Conservation (phyloP, 164 flowering plant species). For the Akebia trifoliata region DNA sequence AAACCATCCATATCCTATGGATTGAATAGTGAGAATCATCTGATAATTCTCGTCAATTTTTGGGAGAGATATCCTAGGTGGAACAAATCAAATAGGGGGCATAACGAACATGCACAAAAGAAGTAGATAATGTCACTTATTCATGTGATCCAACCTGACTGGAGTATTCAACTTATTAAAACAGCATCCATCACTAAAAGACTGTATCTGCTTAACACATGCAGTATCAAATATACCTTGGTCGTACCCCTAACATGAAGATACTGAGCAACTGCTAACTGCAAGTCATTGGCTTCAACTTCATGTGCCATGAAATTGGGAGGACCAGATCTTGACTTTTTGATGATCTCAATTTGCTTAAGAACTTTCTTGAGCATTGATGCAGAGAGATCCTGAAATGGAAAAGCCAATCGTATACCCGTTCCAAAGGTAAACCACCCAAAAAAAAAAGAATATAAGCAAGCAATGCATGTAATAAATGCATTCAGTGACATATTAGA, state of each 20-base stretch:
- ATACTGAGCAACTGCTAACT: slow-evolving; percentile 60
- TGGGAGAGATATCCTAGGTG: no score
- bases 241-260: slow-evolving; percentile 73
- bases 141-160: no score
- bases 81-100: no score
- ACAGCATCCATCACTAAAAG: no score
- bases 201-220: no score
- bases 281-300: slow-evolving; percentile 80
- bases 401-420: slow-evolving; percentile 1
- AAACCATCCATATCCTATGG: neutral
- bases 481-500: neutral
- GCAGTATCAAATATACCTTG: no score
- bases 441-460: no score
- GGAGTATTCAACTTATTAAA: no score
- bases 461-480: no score
- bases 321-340: slow-evolving; percentile 66
- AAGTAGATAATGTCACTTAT: no score
- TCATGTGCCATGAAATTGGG: slow-evolving; percentile 82
- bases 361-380: slow-evolving; percentile 71
- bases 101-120: neutral
- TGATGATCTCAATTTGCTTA: slow-evolving; percentile 64
- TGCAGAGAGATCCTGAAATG: slow-evolving; percentile 62
- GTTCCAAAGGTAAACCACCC: neutral
- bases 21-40: neutral
- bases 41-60: neutral